Evolutionary conservation across 352 stramenopile genomes (phyloP).

Genomic region (Blastocystis sp.): DNA sequence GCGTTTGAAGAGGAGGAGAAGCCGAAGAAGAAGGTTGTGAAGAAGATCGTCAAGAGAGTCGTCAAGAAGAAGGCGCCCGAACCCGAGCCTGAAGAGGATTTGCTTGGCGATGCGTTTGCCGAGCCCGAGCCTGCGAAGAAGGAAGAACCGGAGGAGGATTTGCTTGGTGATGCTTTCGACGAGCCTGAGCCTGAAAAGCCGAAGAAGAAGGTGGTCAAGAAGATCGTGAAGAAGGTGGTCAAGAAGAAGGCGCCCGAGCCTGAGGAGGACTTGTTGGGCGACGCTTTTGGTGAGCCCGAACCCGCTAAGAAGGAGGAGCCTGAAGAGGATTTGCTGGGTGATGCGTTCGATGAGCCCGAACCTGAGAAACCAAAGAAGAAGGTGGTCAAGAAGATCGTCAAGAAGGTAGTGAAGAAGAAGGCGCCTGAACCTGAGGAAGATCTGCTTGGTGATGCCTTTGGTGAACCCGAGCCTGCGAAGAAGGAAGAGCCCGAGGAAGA

Average conservation of each 20-base stretch:
- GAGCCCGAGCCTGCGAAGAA: background rate
- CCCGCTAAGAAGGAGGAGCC: constrained; percentile 7
- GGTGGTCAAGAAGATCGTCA: constrained; percentile 59
- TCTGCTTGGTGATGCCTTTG: constrained; percentile 40
- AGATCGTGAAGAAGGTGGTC: constrained; percentile 72
- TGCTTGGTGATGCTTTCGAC: background rate
- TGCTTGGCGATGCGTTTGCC: background rate
- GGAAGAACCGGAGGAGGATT: constrained; percentile 37
- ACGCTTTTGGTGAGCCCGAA: constrained; percentile 14
- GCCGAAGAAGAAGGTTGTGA: constrained; percentile 66
- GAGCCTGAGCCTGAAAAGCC: constrained; percentile 32
- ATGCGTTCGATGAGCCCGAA: constrained; percentile 2
- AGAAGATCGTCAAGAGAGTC: constrained; percentile 57
- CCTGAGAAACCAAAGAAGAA: constrained; percentile 1
- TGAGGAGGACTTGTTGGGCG: constrained; percentile 49
- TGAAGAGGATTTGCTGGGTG: constrained; percentile 62
- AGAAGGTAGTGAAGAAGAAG: constrained; percentile 71
- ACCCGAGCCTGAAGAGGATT: constrained; percentile 25
- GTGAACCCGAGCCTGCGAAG: constrained; percentile 8
- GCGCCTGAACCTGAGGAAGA: background rate
- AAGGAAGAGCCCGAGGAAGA: constrained; percentile 32
- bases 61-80: constrained; percentile 70
- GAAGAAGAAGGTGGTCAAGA: constrained; percentile 73
- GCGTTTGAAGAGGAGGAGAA: constrained; percentile 22
- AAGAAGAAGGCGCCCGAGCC: constrained; percentile 74